A percentile compares a stretch with the other conserved stretches of the same genome.
Evolutionary conservation across 1,284 basidiomycete species (phyloP).

Genomic region (Grifola frondosa): DNA sequence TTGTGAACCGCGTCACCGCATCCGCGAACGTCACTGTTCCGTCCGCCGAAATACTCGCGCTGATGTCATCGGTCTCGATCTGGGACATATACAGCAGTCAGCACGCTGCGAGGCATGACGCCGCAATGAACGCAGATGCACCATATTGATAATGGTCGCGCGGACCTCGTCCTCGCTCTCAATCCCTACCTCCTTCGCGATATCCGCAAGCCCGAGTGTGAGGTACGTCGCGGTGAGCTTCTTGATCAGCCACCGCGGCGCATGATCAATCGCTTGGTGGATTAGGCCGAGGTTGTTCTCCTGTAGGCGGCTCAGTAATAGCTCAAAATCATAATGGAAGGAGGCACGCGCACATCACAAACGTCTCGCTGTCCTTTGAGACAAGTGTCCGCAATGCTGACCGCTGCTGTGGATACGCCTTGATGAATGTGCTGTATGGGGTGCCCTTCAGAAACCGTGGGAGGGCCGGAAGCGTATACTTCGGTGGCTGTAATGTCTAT

Average conservation of each 20-base stretch:
- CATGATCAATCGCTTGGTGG: conserved; percentile 59
- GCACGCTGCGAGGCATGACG: background rate
- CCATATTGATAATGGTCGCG: conserved; percentile 68
- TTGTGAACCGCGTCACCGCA: conserved; percentile 57
- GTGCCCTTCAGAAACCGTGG: conserved; percentile 59
- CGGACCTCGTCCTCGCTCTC: conserved; percentile 55
- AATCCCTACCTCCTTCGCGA: conserved; percentile 61
- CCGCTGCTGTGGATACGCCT: conserved; percentile 57
- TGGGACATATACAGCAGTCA: conserved; percentile 25
- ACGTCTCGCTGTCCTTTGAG: conserved; percentile 54
- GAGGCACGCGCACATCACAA: conserved; percentile 40
- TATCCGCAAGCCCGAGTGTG: conserved; percentile 68
- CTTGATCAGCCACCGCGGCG: conserved; percentile 73
- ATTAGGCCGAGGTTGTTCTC: conserved; percentile 75
- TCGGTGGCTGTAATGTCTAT: conserved; percentile 59
- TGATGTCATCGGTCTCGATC: conserved; percentile 71
- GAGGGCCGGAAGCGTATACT: conserved; percentile 62
- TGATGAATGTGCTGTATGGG: conserved; percentile 60
- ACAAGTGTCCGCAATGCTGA: conserved; percentile 42
- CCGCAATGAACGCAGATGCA: conserved; percentile 33
- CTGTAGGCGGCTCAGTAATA: conserved; percentile 32
- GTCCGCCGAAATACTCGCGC: conserved; percentile 59
- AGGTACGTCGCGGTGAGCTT: conserved; percentile 79
- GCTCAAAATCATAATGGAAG: background rate
- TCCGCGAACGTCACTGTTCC: conserved; percentile 75